These are phyloP conservation scores for Neonothopanus nambi DNA, from an alignment of 1,284 basidiomycete species.

Conservation along the genomic window DNA sequence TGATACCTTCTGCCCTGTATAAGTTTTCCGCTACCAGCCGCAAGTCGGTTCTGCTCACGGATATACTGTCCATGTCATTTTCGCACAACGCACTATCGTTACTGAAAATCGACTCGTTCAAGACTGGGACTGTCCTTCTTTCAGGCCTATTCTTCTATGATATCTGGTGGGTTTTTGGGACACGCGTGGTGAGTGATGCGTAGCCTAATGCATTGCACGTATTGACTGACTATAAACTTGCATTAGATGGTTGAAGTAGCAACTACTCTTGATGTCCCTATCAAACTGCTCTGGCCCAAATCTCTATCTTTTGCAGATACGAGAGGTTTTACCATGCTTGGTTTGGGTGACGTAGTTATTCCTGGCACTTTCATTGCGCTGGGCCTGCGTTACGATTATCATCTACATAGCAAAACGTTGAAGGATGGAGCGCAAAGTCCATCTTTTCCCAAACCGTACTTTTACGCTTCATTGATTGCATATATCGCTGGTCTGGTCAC, in stretches of 20 bases:
- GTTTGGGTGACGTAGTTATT: slow-evolving; percentile 89
- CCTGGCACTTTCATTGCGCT: slow-evolving; percentile 91
- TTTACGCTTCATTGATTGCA: slow-evolving; percentile 67
- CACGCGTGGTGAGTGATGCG: slow-evolving; percentile 61
- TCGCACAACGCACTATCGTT: slow-evolving; percentile 81
- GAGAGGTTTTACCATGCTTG: slow-evolving; percentile 87
- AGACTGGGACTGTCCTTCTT: slow-evolving; percentile 84
- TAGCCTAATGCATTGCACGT: not conserved
- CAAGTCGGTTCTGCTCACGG: slow-evolving; percentile 74
- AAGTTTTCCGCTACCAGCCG: slow-evolving; percentile 48
- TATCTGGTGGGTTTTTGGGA: slow-evolving; percentile 87
- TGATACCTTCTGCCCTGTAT: slow-evolving; percentile 72
- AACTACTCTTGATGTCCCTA: slow-evolving; percentile 90
- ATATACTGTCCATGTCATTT: slow-evolving; percentile 85
- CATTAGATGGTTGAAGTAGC: slow-evolving; percentile 92
- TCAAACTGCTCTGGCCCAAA: slow-evolving; percentile 88
- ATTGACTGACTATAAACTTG: not conserved
- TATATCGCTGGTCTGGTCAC: slow-evolving; percentile 79
- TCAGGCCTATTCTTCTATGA: slow-evolving; percentile 85
- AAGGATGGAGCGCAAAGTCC: slow-evolving; percentile 8
- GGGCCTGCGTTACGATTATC: slow-evolving; percentile 85
- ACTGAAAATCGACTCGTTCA: slow-evolving; percentile 88
- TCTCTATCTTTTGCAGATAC: slow-evolving; percentile 55
- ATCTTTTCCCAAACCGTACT: slow-evolving; percentile 76
- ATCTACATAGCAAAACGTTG: slow-evolving; percentile 38